Conservation (phyloP, 805 yeast genomes). For the Lipomyces spencermartinsiae region DNA sequence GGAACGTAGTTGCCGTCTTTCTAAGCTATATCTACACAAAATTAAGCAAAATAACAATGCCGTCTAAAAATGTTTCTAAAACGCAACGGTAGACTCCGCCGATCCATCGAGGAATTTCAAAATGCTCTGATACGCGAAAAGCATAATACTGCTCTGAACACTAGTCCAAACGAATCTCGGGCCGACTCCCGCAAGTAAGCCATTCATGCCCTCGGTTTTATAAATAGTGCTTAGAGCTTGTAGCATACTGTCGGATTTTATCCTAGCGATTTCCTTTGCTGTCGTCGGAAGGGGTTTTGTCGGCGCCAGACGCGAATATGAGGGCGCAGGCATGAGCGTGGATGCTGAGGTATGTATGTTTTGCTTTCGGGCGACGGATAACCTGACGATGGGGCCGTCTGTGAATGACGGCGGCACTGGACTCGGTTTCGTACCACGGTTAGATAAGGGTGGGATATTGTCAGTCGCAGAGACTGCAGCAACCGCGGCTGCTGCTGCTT, state of each 20-base stretch:
- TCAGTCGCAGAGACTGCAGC: background rate
- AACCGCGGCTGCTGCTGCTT: slow-evolving; percentile 4
- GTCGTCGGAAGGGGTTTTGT: slow-evolving; percentile 38
- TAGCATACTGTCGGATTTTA: slow-evolving; percentile 38
- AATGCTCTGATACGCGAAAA: slow-evolving; percentile 81
- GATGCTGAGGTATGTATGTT: slow-evolving; percentile 8
- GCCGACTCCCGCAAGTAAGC: slow-evolving; percentile 92
- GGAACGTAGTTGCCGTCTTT: background rate
- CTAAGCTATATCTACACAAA: background rate
- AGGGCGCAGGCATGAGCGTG: background rate
- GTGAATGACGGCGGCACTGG: slow-evolving; percentile 3
- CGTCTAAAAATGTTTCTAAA: background rate
- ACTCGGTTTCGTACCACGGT: background rate
- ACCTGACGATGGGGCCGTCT: background rate
- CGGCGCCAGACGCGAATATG: background rate
- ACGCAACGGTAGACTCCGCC: background rate
- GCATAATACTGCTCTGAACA: slow-evolving; percentile 92
- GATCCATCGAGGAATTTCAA: slow-evolving; percentile 59
- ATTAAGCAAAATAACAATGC: background rate
- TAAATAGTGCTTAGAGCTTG: slow-evolving; percentile 64
- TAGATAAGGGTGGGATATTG: background rate
- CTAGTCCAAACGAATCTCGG: slow-evolving; percentile 98
- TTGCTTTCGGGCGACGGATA: slow-evolving; percentile 5
- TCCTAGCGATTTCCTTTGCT: slow-evolving; percentile 33
- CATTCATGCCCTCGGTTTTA: slow-evolving; percentile 73